Evolutionary conservation across 345 rosid species (phyloP), one percentile per base, ranked within the genome.

Genomic region (Hibiscus syriacus): DNA sequence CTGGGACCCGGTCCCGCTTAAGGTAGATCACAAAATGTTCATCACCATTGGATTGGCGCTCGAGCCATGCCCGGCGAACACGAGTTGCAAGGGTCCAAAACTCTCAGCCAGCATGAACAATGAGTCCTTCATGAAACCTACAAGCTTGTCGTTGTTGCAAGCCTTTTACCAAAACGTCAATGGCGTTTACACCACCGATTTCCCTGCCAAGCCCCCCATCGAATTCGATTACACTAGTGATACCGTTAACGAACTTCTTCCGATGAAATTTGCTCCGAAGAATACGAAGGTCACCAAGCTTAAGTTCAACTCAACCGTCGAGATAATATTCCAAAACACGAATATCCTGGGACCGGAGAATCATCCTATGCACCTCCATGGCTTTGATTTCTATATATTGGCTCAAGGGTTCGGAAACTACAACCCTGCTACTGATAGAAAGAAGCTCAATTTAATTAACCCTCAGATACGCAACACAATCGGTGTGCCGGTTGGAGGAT

Each of bases 401-500:
- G 96, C 92, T 65, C 97, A 89, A 74, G 99, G 95, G 9, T 91
- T 94, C 53, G 99, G 99, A 23, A 91, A 87, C 60, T 94, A 78
- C 64, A 70, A 94, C 76, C 71, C 80, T 1, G 27, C 6, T 3
- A 81, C 55, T 3, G 90, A 81, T 45, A 52, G 76, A 0, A 79
- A 76, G 55, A 94, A 81, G 64, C 80, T 80, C 71, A 94, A 94
- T 69, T 68, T 85, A 6, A 62, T 76, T 5, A 71, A 91, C 69
- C 90, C 99, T 22, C 91, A 80, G 36, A 32, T 61, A 1, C 90
- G 92, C 0, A 91, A 87, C 83, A 91, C 99, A n/a, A 60, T 91
- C 32, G 95, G 70, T 0, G 95, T 89, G 4, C 99, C 99, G 0
- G 86, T 76, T 6, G 96, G 93, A 39, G 96, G 96, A 45, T 90